A percentile compares a stretch with the other conserved stretches of the same genome.
Conservation (phyloP, 108 stramenopile genomes). For the Fragilariopsis cylindrus region DNA sequence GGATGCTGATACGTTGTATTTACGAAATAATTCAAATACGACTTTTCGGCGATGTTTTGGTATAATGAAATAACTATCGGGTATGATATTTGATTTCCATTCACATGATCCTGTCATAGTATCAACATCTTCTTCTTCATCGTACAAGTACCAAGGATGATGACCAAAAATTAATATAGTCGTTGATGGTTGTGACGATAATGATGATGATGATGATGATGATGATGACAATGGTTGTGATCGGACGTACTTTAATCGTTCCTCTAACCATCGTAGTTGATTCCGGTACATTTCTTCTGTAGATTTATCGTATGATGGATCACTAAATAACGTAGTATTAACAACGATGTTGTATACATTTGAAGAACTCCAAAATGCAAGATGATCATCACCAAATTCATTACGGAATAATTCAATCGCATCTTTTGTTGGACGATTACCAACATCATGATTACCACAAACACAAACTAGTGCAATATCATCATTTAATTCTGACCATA, state of each 20-base stretch:
- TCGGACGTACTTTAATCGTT: conserved; percentile 47
- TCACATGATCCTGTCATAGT: not conserved
- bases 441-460: conserved; percentile 86
- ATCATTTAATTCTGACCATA: conserved; percentile 52
- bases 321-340: conserved; percentile 55
- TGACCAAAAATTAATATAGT: conserved; percentile 72
- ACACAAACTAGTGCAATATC: conserved; percentile 80
- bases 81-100: conserved; percentile 18
- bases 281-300: conserved; percentile 47
- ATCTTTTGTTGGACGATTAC: conserved; percentile 61
- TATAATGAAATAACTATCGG: conserved; percentile 62
- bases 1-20: conserved; percentile 55
- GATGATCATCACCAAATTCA: conserved; percentile 73
- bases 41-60: conserved; percentile 46
- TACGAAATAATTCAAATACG: conserved; percentile 51
- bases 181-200: not conserved
- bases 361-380: conserved; percentile 67
- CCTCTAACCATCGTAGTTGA: conserved; percentile 66
- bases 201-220: not conserved
- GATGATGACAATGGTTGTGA: not conserved
- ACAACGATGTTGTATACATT: conserved; percentile 68
- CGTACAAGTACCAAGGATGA: conserved; percentile 74
- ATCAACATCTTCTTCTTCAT: conserved; percentile 59
- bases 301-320: conserved; percentile 31
- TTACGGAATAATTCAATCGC: conserved; percentile 59